Percentiles rank a stretch among this genome's conserved stretches.
These are phyloP conservation scores for Austroboletus novae-zelandiae DNA, from an alignment of 1,284 basidiomycete genomes.

Conservation along the genomic window DNA sequence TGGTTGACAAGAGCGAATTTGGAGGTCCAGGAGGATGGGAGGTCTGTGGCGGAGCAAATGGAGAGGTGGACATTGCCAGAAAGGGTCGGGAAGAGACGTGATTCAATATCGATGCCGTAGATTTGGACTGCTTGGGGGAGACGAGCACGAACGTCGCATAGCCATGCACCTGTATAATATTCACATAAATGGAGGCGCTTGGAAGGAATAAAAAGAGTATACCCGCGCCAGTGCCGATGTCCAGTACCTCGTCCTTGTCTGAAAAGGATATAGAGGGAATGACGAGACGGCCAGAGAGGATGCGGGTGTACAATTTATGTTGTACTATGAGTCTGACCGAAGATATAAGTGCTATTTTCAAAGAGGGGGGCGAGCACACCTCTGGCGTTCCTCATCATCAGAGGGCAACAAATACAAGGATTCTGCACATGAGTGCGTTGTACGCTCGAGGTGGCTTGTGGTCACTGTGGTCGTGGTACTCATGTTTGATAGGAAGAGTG, in stretches of 20 bases:
- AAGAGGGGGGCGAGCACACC: slow-evolving; percentile 1
- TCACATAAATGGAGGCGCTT: background rate
- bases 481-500: slow-evolving; percentile 3
- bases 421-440: slow-evolving; percentile 15
- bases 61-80: slow-evolving; percentile 22
- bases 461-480: background rate
- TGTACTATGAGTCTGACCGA: slow-evolving; percentile 15
- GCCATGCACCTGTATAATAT: slow-evolving; percentile 17
- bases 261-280: slow-evolving; percentile 16
- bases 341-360: background rate
- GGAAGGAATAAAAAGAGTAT: background rate
- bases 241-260: slow-evolving; percentile 22
- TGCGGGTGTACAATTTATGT: slow-evolving; percentile 18
- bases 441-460: slow-evolving; percentile 3
- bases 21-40: slow-evolving; percentile 24
- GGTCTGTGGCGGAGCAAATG: slow-evolving; percentile 13
- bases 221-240: slow-evolving; percentile 26
- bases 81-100: slow-evolving; percentile 14
- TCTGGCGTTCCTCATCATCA: slow-evolving; percentile 25
- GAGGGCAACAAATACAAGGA: slow-evolving; percentile 27
- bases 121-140: slow-evolving; percentile 18
- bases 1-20: slow-evolving; percentile 34
- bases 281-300: slow-evolving; percentile 20
- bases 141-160: slow-evolving; percentile 14
- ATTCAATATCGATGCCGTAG: slow-evolving; percentile 24